Base-by-base conservation (phyloP, 2,329 filamentous ascomycete species). In the Fusarium sarcochroum region DNA sequence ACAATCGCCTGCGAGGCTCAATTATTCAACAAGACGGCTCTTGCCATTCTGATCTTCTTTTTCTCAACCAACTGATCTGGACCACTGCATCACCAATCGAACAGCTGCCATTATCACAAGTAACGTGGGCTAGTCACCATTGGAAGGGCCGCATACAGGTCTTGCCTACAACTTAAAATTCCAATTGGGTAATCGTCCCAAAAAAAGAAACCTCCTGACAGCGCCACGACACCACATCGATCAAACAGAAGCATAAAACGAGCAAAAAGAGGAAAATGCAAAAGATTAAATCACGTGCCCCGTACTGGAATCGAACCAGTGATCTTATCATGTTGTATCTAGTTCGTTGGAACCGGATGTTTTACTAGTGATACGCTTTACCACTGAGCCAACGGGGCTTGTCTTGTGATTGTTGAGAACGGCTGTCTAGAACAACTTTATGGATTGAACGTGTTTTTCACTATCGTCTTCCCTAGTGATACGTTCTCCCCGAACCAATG, bases 311-410 rank as follows among this genome's bases (percentile, higher is more conserved):
- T 77, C 75, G 75, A 77, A 77, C 75, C 71, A 70, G 69, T 73
- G 75, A 76, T 75, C 75, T 77, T 76, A 68, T 76, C 75, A 77
- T 45, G 38, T 40, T 21, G 3, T 40, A 20, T 14, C 38, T 21
- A 13, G 18, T 18, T 27, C 27, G 27, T 30, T 11, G 27, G 25
- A 27, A 30, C 27, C 27, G 27, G 27, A 5, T 30, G 8, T 9
- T 27, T 75, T 77, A 77, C 75, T 77, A 77, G 75, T 77, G 75
- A 77, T 69, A 77, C 75, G 75, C 75, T 77, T 72, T 77, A 77
- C 75, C 75, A 77, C 75, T 77, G 66, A 77, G 75, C 75, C 75
- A 77, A 76, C 69, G 72, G 66, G 73, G 75, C 73, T 30, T 30
- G 10, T 30, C 27, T 30, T 30, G 27, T 30, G 27, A 30, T 30